These are phyloP conservation scores for Euphrasia confusa DNA, from an alignment of 257 asterid species.

Conservation along the genomic window DNA sequence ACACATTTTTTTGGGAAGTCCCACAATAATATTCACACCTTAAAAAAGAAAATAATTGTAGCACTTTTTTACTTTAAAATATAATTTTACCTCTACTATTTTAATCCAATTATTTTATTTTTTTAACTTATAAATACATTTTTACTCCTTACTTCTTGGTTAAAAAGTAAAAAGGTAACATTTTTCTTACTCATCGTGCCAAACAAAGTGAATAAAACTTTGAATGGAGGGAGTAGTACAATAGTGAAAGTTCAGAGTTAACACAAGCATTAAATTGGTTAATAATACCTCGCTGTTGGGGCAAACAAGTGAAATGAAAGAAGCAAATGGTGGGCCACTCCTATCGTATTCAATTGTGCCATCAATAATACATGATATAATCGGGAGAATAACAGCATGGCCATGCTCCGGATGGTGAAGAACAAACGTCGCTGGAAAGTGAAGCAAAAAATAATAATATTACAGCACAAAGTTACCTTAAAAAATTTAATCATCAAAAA, in stretches of 20 bases:
- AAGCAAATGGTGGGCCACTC: constrained; percentile 63
- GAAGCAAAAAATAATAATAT: constrained; percentile 24
- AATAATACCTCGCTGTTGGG: constrained; percentile 59
- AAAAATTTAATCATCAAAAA: constrained; percentile 14
- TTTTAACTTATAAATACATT: no score
- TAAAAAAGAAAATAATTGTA: no score
- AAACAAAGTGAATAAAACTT: no score
- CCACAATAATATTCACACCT: no score
- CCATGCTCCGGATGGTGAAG: constrained; percentile 94
- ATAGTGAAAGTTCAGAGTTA: neutral
- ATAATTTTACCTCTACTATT: no score
- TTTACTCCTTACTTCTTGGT: no score
- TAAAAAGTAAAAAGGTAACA: no score
- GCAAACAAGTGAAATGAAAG: constrained; percentile 73
- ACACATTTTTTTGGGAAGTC: no score
- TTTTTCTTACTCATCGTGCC: no score
- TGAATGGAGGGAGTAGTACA: no score
- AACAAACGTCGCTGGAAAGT: constrained; percentile 68
- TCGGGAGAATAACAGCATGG: constrained; percentile 72
- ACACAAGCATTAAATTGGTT: neutral
- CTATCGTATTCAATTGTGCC: constrained; percentile 63
- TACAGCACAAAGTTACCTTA: constrained; percentile 18
- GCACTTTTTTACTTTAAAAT: no score
- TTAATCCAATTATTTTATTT: no score
- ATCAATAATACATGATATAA: constrained; percentile 71